phyloP scores from a whole-genome alignment of 2,329 filamentous ascomycete genomes.

The Alternaria gaisen region DNA sequence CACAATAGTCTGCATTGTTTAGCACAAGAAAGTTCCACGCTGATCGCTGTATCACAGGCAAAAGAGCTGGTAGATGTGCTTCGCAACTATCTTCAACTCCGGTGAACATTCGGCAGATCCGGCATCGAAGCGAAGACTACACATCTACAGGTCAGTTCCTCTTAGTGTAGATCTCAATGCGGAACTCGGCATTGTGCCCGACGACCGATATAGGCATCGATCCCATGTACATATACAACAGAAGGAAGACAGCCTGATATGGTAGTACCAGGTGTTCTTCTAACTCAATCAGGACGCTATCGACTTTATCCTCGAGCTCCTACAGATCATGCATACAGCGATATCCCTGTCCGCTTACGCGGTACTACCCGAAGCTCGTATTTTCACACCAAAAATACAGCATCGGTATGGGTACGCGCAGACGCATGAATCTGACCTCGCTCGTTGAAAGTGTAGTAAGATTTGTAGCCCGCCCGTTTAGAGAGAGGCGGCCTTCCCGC shows the following conservation, averaged over 20 bases:
- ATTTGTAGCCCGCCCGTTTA: not conserved
- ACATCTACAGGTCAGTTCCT: not conserved
- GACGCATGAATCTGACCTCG: not conserved
- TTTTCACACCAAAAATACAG: not conserved
- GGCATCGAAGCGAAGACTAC: not conserved
- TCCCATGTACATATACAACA: not conserved
- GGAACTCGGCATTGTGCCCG: not conserved
- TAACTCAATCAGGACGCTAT: not conserved
- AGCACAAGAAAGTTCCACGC: not conserved
- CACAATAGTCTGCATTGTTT: not conserved
- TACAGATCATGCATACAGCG: not conserved
- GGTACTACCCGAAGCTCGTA: constrained; percentile 8
- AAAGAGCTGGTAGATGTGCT: constrained; percentile 2
- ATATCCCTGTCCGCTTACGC: constrained; percentile 3
- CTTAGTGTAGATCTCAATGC: not conserved
- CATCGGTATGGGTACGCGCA: not conserved
- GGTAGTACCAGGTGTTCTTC: not conserved
- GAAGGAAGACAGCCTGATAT: not conserved
- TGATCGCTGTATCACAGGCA: constrained; percentile 5
- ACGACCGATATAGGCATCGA: not conserved
- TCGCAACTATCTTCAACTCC: not conserved
- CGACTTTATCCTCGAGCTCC: not conserved
- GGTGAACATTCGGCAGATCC: not conserved
- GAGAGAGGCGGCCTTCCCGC: not conserved
- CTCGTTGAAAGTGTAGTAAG: not conserved